Percentiles rank a stretch among this genome's conserved stretches.
Conservation (phyloP, 352 stramenopile genomes). For the Sclerospora graminicola region DNA sequence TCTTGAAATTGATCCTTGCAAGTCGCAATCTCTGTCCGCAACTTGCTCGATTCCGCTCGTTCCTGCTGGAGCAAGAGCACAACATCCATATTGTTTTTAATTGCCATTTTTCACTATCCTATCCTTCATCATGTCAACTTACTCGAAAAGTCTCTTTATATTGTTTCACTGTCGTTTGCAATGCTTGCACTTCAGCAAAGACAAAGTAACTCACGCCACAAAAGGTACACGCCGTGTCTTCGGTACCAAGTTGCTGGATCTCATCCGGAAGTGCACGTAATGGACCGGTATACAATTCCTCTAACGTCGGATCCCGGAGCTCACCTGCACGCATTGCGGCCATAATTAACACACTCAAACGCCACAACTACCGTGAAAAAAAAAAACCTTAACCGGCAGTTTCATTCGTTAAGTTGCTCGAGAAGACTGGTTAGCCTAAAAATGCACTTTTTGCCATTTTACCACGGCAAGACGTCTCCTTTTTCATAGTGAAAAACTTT, state of each 20-base stretch:
- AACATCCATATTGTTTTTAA: no score
- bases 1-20: no score
- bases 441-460: not conserved
- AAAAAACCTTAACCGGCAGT: no score
- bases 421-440: no score
- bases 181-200: conserved; percentile 69
- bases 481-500: conserved; percentile 40
- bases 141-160: conserved; percentile 69
- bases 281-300: conserved; percentile 58
- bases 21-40: no score
- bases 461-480: conserved; percentile 36
- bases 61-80: no score
- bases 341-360: no score
- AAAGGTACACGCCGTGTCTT: conserved; percentile 78
- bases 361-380: no score
- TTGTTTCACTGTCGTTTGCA: conserved; percentile 56
- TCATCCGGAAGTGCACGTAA: conserved; percentile 43
- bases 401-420: no score
- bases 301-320: conserved; percentile 53
- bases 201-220: conserved; percentile 83
- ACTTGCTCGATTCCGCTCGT: no score
- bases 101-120: no score
- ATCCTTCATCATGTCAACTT: conserved; percentile 3
- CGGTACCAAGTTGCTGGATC: conserved; percentile 52
- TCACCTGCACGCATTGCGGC: not conserved